Evolutionary conservation across 1,284 basidiomycete genomes (phyloP), one percentile per base, ranked within the genome.

Genomic region (Austroboletus rostrupii): DNA sequence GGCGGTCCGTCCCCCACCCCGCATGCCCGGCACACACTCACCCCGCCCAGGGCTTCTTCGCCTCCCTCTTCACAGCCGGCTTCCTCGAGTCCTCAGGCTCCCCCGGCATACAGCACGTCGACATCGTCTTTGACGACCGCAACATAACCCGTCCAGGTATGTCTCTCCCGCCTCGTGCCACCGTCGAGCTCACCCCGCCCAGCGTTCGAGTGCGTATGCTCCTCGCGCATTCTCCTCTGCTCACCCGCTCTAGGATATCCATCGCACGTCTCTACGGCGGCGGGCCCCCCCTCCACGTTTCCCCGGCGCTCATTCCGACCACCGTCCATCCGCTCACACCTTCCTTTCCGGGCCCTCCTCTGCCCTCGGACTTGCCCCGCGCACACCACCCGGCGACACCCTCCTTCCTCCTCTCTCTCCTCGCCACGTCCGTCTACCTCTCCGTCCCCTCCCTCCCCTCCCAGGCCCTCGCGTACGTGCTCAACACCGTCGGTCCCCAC

Each of bases 341-440:
- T 0, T 75, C 77, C 9, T 91, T 85, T 61, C 70, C 71, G 8
- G 64, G 60, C 41, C 61, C 66, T 47, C 45, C 67, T 20, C 56
- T 61, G 8, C 56, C 61, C 3, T 53, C 53, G 10, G 61, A 67
- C 8, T 59, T 68, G 14, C 81, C 86, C 21, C 55, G 67, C 0
- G 77, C 73, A 28, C 75, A 83, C 37, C 90, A 94, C 50, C 83
- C 85, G 0, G 88, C 87, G 0, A 83, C 86, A 2, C 91, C 93
- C 5, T 77, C 84, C 8, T 87, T 97, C 62, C 77, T 97, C 2
- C 77, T 95, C 12, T 94, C 92, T 6, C 78, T 96, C 16, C 79
- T 96, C 28, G 90, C 92, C 0, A 92, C 92, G 5, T 79, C 91
- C 1, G 80, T 90, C 39, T 97, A 92, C 67, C 83, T 97, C 31